Conservation (phyloP, 148 eudicot genomes). For the Camellia japonica region DNA sequence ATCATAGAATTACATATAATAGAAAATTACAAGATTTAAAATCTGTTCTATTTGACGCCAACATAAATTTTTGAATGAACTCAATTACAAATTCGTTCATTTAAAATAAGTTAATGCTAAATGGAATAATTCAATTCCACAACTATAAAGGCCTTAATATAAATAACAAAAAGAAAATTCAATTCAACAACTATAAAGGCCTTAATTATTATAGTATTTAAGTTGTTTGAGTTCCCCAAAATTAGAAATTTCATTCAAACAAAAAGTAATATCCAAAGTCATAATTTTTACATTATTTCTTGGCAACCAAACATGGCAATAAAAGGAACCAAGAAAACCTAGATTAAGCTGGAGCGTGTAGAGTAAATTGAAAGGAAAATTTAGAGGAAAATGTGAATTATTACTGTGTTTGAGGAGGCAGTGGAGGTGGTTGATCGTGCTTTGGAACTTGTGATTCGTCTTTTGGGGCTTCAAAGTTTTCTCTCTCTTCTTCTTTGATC, state of each 20-base stretch:
- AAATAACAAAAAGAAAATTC: not conserved
- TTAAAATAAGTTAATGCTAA: not conserved
- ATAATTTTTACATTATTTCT: not conserved
- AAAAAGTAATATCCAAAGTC: not conserved
- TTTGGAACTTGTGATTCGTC: not conserved
- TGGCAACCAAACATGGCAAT: not conserved
- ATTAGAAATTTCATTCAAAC: not conserved
- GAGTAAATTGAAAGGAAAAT: not conserved
- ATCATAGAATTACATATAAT: not conserved
- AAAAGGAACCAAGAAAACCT: not conserved
- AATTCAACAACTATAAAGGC: not conserved
- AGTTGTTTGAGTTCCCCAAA: not conserved
- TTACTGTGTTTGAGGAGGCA: constrained; percentile 6
- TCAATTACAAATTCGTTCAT: not conserved
- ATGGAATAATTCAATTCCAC: not conserved
- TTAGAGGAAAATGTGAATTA: constrained; percentile 8
- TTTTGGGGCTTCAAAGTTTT: constrained; percentile 1
- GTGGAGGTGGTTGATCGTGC: constrained; percentile 4
- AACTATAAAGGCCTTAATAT: not conserved
- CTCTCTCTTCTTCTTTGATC: constrained; percentile 5
- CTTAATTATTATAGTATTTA: not conserved
- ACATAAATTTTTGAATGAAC: not conserved
- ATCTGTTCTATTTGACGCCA: not conserved
- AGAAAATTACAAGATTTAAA: not conserved
- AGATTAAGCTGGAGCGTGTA: not conserved